Evolutionary conservation across 805 yeast species (phyloP), one percentile per base, ranked within the genome.

Genomic region (Saturnispora quitensis): DNA sequence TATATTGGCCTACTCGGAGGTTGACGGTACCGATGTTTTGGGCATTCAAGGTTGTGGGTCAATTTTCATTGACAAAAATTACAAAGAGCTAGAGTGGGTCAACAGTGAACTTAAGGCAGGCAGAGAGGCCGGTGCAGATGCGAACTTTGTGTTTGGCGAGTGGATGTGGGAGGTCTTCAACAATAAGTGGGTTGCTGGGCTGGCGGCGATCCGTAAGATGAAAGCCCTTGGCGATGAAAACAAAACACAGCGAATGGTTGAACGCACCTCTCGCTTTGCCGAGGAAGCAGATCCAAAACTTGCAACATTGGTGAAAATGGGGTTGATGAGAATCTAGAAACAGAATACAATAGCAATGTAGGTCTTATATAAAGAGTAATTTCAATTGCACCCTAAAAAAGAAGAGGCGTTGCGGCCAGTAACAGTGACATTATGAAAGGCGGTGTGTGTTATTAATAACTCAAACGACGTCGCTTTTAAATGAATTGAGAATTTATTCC

Each of bases 1-100:
- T 31, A 76, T 84, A 53, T 72, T 76, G 45, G 68, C 72, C 3
- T 67, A 69, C 50, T 61, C 72, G 15, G 56, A 64, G 25, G 74
- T 76, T 0, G 69, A 67, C 40, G 87, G 82, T 53, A 65, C 68
- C 5, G 90, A 85, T 68, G 75, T 80, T 2, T 74, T 82, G 55
- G 91, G 89, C 34, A 73, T 73, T 27, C 67, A 69, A 38, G 62
- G 46, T 12, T 52, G 67, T 25, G 55, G 60, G 4, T 74, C 38
- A 56, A 65, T 55, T 44, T 35, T 62, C 27, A 53, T 53, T 12
- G 57, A 34, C 60, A 69, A 40, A 62, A 51, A 56, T 43, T 55
- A 55, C n/a, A 60, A 70, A 17, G 72, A 81, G 47, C 58, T 82
- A 46, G 73, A 70, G n/a, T 40, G 35, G 15, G 52, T 47, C 15